Conservation (phyloP, 805 yeast species). For the Wickerhamomyces hampshirensis region DNA sequence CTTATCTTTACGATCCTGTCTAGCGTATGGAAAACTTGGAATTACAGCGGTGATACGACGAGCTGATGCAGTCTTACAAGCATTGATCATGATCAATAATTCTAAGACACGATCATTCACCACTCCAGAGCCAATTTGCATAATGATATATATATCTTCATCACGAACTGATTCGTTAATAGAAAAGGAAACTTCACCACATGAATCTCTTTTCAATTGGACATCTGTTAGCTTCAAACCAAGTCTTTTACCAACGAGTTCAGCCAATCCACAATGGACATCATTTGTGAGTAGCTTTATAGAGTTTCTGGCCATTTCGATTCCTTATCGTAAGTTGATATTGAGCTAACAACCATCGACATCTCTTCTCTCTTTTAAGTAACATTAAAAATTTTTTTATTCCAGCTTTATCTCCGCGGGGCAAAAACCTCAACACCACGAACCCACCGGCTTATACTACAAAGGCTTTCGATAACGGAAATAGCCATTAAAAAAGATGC, state of each 20-base stretch:
- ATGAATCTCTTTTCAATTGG: conserved; percentile 59
- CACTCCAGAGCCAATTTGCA: conserved; percentile 75
- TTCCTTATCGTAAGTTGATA: too few relatives aligned
- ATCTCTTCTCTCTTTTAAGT: too few relatives aligned
- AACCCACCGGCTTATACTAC: too few relatives aligned
- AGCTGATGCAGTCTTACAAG: conserved; percentile 80
- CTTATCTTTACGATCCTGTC: conserved; percentile 84
- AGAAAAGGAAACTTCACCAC: conserved; percentile 70
- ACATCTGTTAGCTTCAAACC: conserved; percentile 60
- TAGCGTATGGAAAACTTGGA: conserved; percentile 83
- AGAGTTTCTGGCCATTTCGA: conserved; percentile 67
- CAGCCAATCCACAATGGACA: conserved; percentile 63
- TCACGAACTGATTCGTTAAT: conserved; percentile 82
- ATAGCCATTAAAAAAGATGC: background rate
- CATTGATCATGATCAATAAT: conserved; percentile 71
- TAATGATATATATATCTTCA: conserved; percentile 75
- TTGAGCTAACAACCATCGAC: too few relatives aligned
- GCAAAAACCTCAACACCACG: too few relatives aligned
- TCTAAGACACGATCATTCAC: conserved; percentile 75
- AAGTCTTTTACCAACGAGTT: conserved; percentile 57
- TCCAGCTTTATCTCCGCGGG: too few relatives aligned
- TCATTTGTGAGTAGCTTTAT: conserved; percentile 66
- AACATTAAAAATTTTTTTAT: too few relatives aligned
- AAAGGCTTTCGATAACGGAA: background rate
- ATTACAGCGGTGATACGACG: conserved; percentile 78